Conservation (phyloP, 2,329 filamentous ascomycete genomes). For the Plenodomus tracheiphilus region DNA sequence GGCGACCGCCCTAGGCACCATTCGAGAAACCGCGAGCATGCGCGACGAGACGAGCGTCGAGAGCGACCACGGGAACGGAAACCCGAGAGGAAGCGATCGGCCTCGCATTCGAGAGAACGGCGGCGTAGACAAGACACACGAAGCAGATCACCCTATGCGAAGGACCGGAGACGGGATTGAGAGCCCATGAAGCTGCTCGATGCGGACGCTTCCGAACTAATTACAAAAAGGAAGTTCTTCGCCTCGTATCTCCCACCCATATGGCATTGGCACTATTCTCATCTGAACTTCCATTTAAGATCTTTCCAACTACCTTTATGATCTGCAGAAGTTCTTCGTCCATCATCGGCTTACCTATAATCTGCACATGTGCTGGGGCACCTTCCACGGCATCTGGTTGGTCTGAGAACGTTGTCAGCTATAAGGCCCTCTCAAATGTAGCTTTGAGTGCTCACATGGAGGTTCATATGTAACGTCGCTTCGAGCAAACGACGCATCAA, state of each 20-base stretch:
- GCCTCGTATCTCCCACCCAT: background rate
- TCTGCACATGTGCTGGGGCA: slow-evolving; percentile 52
- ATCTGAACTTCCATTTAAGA: slow-evolving; percentile 7
- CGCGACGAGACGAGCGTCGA: slow-evolving; percentile 22
- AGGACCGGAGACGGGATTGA: slow-evolving; percentile 16
- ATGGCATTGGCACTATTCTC: background rate
- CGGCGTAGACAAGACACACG: slow-evolving; percentile 15
- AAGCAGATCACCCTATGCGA: slow-evolving; percentile 26
- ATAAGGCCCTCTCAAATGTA: background rate
- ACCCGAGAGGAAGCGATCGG: slow-evolving; percentile 29
- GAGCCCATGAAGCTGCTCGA: too few species aligned
- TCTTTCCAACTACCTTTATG: slow-evolving; percentile 37
- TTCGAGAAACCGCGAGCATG: slow-evolving; percentile 35
- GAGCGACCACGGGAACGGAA: slow-evolving; percentile 28
- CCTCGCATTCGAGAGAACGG: slow-evolving; percentile 25
- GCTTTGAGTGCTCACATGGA: slow-evolving; percentile 32
- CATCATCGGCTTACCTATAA: slow-evolving; percentile 51
- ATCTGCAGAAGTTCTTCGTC: slow-evolving; percentile 52
- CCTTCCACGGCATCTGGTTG: slow-evolving; percentile 47
- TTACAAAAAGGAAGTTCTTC: background rate
- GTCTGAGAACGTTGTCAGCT: slow-evolving; percentile 40
- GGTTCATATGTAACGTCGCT: slow-evolving; percentile 39
- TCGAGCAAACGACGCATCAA: slow-evolving; percentile 44
- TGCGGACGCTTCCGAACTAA: background rate
- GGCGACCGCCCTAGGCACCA: slow-evolving; percentile 35